A percentile compares a stretch with the other conserved stretches of the same genome.
Evolutionary conservation across 495 filamentous ascomycete genomes (phyloP).

Genomic region (Aspergillus coremiiformis): DNA sequence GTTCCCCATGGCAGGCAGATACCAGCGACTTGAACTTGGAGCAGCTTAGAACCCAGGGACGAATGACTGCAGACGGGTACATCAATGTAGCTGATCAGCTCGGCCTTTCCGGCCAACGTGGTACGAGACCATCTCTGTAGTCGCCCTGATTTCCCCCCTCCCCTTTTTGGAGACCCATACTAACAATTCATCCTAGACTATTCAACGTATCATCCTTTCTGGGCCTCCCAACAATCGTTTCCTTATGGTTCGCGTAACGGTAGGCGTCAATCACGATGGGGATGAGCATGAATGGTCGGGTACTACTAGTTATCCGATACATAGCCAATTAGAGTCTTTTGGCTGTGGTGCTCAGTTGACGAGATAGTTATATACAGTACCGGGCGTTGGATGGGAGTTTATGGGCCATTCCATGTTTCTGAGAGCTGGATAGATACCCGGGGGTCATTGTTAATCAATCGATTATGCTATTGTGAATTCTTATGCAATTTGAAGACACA

Average conservation of each 20-base stretch:
- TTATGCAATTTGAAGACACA: neutral
- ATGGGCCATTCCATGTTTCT: neutral
- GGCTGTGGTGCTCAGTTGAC: neutral
- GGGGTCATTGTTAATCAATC: neutral
- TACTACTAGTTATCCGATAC: neutral
- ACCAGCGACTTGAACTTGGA: slow-evolving; percentile 38
- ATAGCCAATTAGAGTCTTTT: neutral
- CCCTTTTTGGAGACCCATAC: neutral
- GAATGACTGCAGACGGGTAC: slow-evolving; percentile 51
- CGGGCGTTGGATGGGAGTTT: neutral
- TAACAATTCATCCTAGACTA: slow-evolving; percentile 20
- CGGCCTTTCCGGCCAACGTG: slow-evolving; percentile 49
- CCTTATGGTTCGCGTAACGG: slow-evolving; percentile 16
- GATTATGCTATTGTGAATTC: neutral
- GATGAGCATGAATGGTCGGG: neutral
- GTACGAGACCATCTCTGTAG: slow-evolving; percentile 34
- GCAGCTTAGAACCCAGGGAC: slow-evolving; percentile 32
- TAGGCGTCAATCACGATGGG: neutral
- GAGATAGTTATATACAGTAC: neutral
- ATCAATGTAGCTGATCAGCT: slow-evolving; percentile 58
- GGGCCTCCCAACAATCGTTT: slow-evolving; percentile 25
- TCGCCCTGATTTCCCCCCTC: neutral
- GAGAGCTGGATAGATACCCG: neutral
- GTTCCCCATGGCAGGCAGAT: slow-evolving; percentile 55
- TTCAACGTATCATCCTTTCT: slow-evolving; percentile 38